Percentiles rank a stretch among this genome's conserved stretches.
phyloP scores from a whole-genome alignment of 2,329 filamentous ascomycete genomes.

The Scedosporium minutisporum region DNA sequence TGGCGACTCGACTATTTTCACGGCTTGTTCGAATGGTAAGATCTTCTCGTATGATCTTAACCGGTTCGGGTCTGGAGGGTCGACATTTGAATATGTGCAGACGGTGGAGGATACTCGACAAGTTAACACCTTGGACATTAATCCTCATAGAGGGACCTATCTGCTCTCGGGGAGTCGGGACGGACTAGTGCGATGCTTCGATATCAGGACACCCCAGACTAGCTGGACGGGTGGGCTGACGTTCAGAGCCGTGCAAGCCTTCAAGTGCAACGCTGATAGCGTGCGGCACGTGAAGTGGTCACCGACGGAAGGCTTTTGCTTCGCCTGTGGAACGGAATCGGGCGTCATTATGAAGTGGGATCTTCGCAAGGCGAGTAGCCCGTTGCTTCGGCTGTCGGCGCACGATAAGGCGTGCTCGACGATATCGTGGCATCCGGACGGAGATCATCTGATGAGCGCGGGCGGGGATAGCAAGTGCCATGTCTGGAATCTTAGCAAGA shows the following conservation, averaged over 20 bases:
- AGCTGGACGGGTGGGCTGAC: slow-evolving; percentile 36
- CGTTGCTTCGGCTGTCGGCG: slow-evolving; percentile 49
- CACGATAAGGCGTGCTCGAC: slow-evolving; percentile 51
- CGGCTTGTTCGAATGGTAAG: slow-evolving; percentile 53
- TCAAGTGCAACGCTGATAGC: slow-evolving; percentile 43
- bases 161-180: slow-evolving; percentile 56
- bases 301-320: slow-evolving; percentile 48
- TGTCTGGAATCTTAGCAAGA: slow-evolving; percentile 55
- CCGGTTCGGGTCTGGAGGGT: slow-evolving; percentile 33
- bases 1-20: slow-evolving; percentile 45
- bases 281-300: slow-evolving; percentile 59
- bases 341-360: slow-evolving; percentile 57
- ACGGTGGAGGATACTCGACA: slow-evolving; percentile 53
- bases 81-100: slow-evolving; percentile 45
- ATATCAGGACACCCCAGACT: slow-evolving; percentile 41
- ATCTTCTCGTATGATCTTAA: slow-evolving; percentile 55
- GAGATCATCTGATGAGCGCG: slow-evolving; percentile 54
- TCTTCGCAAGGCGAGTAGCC: slow-evolving; percentile 42
- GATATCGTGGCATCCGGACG: slow-evolving; percentile 60
- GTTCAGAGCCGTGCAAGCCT: slow-evolving; percentile 36
- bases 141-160: slow-evolving; percentile 47
- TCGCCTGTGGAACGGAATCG: slow-evolving; percentile 55
- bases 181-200: slow-evolving; percentile 52
- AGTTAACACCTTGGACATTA: slow-evolving; percentile 54
- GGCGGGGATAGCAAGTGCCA: slow-evolving; percentile 52